A percentile compares a stretch with the other conserved stretches of the same genome.
phyloP scores from a whole-genome alignment of 2,329 filamentous ascomycete species.

The Phialophora verrucosa region DNA sequence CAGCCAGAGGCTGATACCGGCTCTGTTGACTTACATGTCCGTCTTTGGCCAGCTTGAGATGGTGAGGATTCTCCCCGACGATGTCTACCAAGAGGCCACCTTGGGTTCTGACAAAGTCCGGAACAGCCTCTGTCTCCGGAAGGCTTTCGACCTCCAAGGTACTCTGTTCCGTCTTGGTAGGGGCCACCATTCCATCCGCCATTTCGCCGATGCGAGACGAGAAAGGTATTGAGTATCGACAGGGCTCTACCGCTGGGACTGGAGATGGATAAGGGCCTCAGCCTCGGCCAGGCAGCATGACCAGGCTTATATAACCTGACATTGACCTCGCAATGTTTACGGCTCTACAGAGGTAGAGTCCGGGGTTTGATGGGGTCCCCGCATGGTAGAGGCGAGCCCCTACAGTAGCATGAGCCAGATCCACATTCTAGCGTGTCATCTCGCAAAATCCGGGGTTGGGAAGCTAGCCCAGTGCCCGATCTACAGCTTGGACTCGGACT shows the following conservation, averaged over 20 bases:
- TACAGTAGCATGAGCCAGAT: too few relatives aligned
- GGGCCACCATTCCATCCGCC: not conserved
- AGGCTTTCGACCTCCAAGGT: not conserved
- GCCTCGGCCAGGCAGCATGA: not conserved
- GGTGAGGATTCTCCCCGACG: too few relatives aligned
- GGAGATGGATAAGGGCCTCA: not conserved
- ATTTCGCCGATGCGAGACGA: not conserved
- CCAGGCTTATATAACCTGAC: not conserved
- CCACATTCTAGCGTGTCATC: too few relatives aligned
- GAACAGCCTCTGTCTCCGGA: not conserved
- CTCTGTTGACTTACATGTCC: too few relatives aligned
- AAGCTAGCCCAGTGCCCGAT: too few relatives aligned
- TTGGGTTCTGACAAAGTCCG: not conserved
- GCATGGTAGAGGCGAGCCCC: too few relatives aligned
- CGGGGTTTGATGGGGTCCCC: too few relatives aligned
- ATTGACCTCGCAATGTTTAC: not conserved
- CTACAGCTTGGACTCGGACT: too few relatives aligned
- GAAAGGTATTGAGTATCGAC: not conserved
- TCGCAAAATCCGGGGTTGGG: too few relatives aligned
- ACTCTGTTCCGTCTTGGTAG: not conserved
- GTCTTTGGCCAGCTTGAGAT: too few relatives aligned
- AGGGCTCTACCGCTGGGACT: not conserved
- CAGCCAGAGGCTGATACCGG: too few relatives aligned
- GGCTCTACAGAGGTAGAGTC: not conserved
- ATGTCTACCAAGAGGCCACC: too few relatives aligned